A percentile compares a stretch with the other conserved stretches of the same genome.
These are phyloP conservation scores for Lactarius evosmus DNA, from an alignment of 768 basidiomycete genomes.

Conservation along the genomic window DNA sequence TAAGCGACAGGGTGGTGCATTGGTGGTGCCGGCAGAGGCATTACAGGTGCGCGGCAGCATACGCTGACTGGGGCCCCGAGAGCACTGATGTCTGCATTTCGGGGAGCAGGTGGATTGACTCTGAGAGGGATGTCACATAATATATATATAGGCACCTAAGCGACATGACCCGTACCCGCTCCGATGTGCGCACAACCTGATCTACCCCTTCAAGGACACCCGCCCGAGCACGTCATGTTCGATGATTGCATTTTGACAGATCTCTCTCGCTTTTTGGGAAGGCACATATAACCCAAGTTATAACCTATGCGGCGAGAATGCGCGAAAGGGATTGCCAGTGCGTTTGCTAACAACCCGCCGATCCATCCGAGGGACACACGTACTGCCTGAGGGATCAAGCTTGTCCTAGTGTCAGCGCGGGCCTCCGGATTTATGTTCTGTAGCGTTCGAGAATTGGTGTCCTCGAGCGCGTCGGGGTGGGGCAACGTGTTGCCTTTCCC, in stretches of 20 bases:
- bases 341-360: constrained; percentile 34
- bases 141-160: too few species aligned
- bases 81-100: neutral
- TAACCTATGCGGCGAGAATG: constrained; percentile 31
- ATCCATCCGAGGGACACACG: constrained; percentile 23
- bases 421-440: constrained; percentile 48
- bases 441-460: constrained; percentile 50
- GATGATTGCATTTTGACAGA: constrained; percentile 32
- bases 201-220: constrained; percentile 35
- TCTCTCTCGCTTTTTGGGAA: neutral
- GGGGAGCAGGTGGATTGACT: constrained; percentile 51
- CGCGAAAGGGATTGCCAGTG: constrained; percentile 41
- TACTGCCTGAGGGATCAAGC: constrained; percentile 34
- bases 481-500: constrained; percentile 37
- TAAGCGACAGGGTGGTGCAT: neutral
- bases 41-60: constrained; percentile 43
- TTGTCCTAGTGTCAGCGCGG: constrained; percentile 42
- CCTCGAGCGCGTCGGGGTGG: constrained; percentile 34
- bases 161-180: too few species aligned
- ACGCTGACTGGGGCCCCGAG: neutral
- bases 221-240: constrained; percentile 36
- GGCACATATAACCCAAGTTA: constrained; percentile 15
- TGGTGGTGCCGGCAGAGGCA: constrained; percentile 43
- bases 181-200: constrained; percentile 46
- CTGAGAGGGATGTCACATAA: too few species aligned